Base-by-base conservation (phyloP, 1,284 basidiomycete genomes). In the Puccinia coronata region DNA sequence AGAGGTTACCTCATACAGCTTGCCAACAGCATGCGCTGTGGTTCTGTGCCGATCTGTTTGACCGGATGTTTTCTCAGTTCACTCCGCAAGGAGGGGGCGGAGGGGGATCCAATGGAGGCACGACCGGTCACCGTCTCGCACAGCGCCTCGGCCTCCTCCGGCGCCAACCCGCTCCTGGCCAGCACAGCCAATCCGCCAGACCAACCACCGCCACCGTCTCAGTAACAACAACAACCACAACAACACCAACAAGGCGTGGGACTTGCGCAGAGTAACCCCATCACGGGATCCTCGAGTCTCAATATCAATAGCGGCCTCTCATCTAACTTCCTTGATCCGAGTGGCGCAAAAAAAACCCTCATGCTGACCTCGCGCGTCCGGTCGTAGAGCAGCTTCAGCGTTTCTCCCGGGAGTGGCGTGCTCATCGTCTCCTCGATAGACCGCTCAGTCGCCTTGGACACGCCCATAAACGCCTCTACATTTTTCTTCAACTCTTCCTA, bases 381-480 rank as follows among this genome's bases (percentile, higher is more conserved):
- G 16, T 92, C 90, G 85, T 95, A 97, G 86, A 96, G 96, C 86
- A 90, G 88, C 0, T 93, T 91, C 9, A 96, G 87, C 0, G 92
- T 93, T 86, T 97, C 95, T n/a, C 94, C 93, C 0, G 94, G 93
- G 8, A 92, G 88, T 0, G 95, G 95, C 0, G 94, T 96, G 82
- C 92, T 92, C 61, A 94, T 85, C 0, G 90, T 86, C 83, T 95
- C 94, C 84, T 94, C 93, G 0, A 89, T 88, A 0, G 92, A 90
- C 2, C 90, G 88, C 83, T 93, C 92, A 28, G 77, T 31, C 16
- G 31, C n/a, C 84, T 91, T 92, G 0, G 90, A 86, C 0, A 92
- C 91, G 12, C 91, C 92, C 88, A 93, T 90, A 85, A 95, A 93
- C 0, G 88, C 89, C 0, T 89, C 88, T 0, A 92, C 93, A 84